Evolutionary conservation across 495 filamentous ascomycete species (phyloP).

Genomic region (Cryomyces antarcticus): DNA sequence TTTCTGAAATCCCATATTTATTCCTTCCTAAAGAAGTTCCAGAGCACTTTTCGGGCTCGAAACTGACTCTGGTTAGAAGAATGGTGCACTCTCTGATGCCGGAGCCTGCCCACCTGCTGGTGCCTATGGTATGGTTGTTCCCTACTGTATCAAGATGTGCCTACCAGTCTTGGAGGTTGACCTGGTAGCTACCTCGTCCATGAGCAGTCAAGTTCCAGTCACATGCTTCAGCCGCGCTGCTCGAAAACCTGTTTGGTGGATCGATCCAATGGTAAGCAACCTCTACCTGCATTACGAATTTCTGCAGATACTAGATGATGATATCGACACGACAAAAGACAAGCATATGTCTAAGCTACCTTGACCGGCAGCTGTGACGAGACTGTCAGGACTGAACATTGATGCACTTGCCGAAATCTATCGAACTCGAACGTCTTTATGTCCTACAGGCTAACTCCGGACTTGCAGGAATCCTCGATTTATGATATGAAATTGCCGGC

Average conservation of each 20-base stretch:
- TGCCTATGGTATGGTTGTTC: conserved; percentile 4
- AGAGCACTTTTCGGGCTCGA: too few relatives aligned
- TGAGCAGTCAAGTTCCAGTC: not conserved
- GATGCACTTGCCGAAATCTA: too few relatives aligned
- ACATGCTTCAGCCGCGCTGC: not conserved
- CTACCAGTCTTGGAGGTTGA: too few relatives aligned
- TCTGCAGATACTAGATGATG: not conserved
- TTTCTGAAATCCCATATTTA: conserved; percentile 24
- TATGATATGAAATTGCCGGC: too few relatives aligned
- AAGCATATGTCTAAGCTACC: conserved; percentile 74
- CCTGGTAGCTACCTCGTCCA: not conserved
- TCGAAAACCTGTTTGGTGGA: not conserved
- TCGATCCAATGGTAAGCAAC: not conserved
- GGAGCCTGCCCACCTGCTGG: not conserved
- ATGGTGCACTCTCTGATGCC: too few relatives aligned
- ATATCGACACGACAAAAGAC: conserved; percentile 33
- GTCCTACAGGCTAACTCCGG: too few relatives aligned
- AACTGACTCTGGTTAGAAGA: too few relatives aligned
- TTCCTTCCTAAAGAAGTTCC: too few relatives aligned
- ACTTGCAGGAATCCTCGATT: too few relatives aligned
- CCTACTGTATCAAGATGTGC: too few relatives aligned
- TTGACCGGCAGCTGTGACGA: conserved; percentile 37
- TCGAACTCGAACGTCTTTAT: too few relatives aligned
- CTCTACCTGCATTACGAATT: not conserved
- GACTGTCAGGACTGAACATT: conserved; percentile 17